Evolutionary conservation across 805 yeast genomes (phyloP).

Genomic region (Yarrowia bubula): DNA sequence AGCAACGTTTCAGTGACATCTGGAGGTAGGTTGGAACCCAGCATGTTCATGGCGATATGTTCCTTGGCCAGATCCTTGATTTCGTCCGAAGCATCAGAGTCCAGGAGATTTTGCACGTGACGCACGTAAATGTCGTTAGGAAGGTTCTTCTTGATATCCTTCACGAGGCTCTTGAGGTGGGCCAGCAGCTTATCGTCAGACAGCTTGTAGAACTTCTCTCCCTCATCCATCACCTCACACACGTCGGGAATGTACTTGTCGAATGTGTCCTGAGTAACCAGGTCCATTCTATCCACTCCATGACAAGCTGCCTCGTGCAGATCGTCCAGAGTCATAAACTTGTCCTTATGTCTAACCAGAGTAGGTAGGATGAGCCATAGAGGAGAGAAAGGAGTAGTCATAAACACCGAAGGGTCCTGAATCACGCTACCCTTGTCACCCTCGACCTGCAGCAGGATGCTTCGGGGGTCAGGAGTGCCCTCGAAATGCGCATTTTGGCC

Average conservation of each 20-base stretch:
- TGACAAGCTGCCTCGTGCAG: constrained; percentile 8
- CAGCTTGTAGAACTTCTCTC: constrained; percentile 20
- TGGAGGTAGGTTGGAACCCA: constrained; percentile 22
- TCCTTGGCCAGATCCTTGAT: constrained; percentile 5
- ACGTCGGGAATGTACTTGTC: constrained; percentile 13
- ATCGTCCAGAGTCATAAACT: constrained; percentile 21
- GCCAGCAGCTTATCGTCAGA: not conserved
- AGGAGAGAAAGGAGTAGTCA: constrained; percentile 25
- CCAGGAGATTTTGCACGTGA: constrained; percentile 9
- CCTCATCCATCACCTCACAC: constrained; percentile 23
- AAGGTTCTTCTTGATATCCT: not conserved
- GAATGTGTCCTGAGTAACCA: constrained; percentile 1
- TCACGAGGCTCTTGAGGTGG: not conserved
- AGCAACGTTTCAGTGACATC: not conserved
- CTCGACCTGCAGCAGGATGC: constrained; percentile 4
- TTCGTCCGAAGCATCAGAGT: constrained; percentile 2
- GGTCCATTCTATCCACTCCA: constrained; percentile 13
- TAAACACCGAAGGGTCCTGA: constrained; percentile 23
- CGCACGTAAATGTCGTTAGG: constrained; percentile 12
- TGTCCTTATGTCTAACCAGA: constrained; percentile 7
- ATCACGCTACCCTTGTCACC: constrained; percentile 16
- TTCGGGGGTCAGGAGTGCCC: constrained; percentile 14
- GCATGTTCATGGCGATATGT: constrained; percentile 15
- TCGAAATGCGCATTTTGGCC: constrained; percentile 23
- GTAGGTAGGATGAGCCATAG: constrained; percentile 22